These are phyloP conservation scores for Fusarium devonianum DNA, from an alignment of 2,329 filamentous ascomycete species.

Conservation along the genomic window DNA sequence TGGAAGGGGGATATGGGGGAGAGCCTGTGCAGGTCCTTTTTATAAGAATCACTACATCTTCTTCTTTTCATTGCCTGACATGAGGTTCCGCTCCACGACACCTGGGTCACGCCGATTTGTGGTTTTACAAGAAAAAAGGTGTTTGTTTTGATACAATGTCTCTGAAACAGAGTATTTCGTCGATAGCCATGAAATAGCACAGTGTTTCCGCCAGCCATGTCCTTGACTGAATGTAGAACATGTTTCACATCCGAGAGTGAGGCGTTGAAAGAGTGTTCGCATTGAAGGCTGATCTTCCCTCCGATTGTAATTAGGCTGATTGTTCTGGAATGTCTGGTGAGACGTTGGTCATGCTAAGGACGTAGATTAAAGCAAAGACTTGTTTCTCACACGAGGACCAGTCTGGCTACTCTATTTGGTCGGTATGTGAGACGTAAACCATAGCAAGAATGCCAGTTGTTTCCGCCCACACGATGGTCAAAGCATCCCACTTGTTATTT, in stretches of 20 bases:
- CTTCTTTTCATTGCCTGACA: slow-evolving; percentile 37
- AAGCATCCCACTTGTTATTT: no score
- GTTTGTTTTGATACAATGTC: slow-evolving; percentile 28
- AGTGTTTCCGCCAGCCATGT: slow-evolving; percentile 7
- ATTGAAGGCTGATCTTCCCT: no score
- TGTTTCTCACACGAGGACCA: no score
- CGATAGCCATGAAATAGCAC: slow-evolving; percentile 36
- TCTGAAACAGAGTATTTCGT: slow-evolving; percentile 25
- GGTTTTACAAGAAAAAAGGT: slow-evolving; percentile 31
- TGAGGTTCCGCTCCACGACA: neutral
- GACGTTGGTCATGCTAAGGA: neutral
- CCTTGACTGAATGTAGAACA: neutral
- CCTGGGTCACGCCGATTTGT: slow-evolving; percentile 23
- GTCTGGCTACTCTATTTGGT: no score
- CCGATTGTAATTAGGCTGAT: no score
- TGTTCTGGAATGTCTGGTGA: slow-evolving; percentile 4
- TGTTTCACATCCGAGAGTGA: neutral
- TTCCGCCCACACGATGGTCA: no score
- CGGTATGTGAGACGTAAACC: no score
- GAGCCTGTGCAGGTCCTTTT: slow-evolving; percentile 23
- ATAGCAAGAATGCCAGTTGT: no score
- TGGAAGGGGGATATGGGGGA: slow-evolving; percentile 19
- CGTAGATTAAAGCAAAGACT: neutral
- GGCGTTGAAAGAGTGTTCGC: no score
- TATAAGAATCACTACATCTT: slow-evolving; percentile 21